Base-by-base conservation (phyloP, 352 stramenopile genomes). In the Pythium rishiriense region DNA sequence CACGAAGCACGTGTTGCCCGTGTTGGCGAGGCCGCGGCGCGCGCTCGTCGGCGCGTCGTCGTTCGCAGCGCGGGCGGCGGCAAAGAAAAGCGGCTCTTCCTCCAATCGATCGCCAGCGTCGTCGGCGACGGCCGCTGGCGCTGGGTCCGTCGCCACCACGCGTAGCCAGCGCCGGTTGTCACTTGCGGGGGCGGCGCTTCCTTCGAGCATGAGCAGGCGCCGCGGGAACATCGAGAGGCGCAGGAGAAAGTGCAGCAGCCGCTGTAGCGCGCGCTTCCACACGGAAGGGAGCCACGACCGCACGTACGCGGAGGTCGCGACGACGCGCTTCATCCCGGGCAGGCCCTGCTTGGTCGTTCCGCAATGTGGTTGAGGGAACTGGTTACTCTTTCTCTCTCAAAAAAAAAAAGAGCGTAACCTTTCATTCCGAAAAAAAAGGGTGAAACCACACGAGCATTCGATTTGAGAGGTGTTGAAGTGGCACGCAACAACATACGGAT, bases 1-100 rank as follows among this genome's bases (percentile, higher is more conserved):
- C 29, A 87, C 70, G 68, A 93, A 93, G 72, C 84, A 93, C 51
- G 78, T 78, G 46, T 93, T 91, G 59, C 81, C 81, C 56, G 64
- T 76, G 64, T 93, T 93, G n/a, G 67, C 52, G 1, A 93, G 72
- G 10, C 81, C 81, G 1, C 62, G 58, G 43, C 74, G 72, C 25
- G n/a, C 19, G 6, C 48, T 59, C n/a, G 37, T 2, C 15, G 49
- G 15, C 29, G 39, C 24, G 17, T 33, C 19, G 4, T n/a, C n/a
- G n/a, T n/a, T n/a, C n/a, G 49, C 33, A 14, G 25, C 19, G 22
- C 51, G 49, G 2, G 37, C 12, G 8, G 39, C 28, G 5, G 48
- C 45, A 17, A 60, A 54, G 49, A 56, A 59, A 12, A 49, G 47
- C 14, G 28, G 31, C 4, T 54, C 59, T 25, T 64, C 54, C 41